phyloP scores from a whole-genome alignment of 768 basidiomycete species.

The Gloeophyllum trabeum region DNA sequence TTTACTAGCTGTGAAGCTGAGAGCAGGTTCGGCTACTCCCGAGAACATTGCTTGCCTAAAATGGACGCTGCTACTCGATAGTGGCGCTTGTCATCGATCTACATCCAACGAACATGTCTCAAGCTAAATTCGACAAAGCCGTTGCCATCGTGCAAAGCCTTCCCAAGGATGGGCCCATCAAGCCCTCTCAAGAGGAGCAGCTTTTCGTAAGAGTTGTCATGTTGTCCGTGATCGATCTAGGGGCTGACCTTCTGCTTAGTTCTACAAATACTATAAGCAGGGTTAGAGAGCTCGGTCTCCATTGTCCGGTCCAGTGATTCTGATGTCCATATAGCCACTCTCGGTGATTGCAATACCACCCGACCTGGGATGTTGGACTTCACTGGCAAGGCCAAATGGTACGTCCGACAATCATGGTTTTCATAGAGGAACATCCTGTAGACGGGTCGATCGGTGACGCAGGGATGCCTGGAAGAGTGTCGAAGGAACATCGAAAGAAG shows the following conservation, averaged over 20 bases:
- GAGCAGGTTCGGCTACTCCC: no score
- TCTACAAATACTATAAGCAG: conserved; percentile 93
- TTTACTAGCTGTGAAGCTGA: no score
- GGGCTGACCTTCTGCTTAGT: conserved; percentile 33
- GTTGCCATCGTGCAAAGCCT: conserved; percentile 53
- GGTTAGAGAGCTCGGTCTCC: conserved; percentile 26
- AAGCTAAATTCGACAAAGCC: conserved; percentile 69
- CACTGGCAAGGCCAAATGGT: conserved; percentile 87
- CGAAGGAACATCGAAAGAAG: conserved; percentile 65
- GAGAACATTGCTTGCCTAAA: no score
- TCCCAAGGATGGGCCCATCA: conserved; percentile 72
- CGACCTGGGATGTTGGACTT: conserved; percentile 79
- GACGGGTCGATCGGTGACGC: conserved; percentile 1
- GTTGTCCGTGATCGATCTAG: conserved; percentile 1
- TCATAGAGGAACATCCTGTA: conserved; percentile 1
- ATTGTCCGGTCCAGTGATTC: not conserved
- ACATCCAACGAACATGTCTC: no score
- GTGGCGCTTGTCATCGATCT: no score
- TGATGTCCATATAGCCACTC: conserved; percentile 35
- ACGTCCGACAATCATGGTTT: conserved; percentile 10
- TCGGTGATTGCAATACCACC: conserved; percentile 58
- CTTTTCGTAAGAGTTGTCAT: conserved; percentile 50
- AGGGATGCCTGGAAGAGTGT: conserved; percentile 84
- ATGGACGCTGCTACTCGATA: no score
- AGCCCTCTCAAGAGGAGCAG: conserved; percentile 64